Base-by-base conservation (phyloP, 75 land plant species). In the Pinus albicaulis region DNA sequence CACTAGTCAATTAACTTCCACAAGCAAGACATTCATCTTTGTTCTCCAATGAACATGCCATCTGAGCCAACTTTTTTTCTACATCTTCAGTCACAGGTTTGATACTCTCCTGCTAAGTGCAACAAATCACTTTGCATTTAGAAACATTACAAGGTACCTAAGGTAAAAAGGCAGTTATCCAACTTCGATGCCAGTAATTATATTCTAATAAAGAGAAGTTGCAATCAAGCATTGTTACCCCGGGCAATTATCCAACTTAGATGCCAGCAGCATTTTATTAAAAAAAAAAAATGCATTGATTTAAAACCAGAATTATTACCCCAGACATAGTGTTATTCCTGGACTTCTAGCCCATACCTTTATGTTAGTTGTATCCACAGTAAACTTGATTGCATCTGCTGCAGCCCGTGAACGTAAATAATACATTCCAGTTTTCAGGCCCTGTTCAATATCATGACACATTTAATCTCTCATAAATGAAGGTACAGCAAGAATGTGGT, bases 341-440 rank as follows among this genome's bases (percentile, higher is more conserved):
- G 14, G 62, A 55, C 16, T 13, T 34, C 70, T 5, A 36, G 17
- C 38, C 3, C 70, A 60, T 79, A 91, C 98, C 85, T 95, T 85
- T 13, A 91, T 57, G 22, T 72, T 59, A 11, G 90, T 72, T 23
- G 93, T 82, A 66, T 95, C 98, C 12, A 95, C 98, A 48, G 96
- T 93, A 77, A 93, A 93, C 74, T 95, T 93, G 61, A 95, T 95
- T 38, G 98, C 98, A 87, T 95, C 96, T 57, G 96, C 96, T 71
- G 96, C 96, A 80, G 98, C 95, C 41, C 91, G 85, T 15, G 98
- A 80, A 52, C 98, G 81, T 56, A 95, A 77, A 84, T 95, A 93
- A 70, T 95, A 95, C 98, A 93, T 95, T 60, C 98, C 98, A 57
- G 96, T 95, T 75, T 95, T 95, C 78, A 95, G 71, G 64, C 93